Percentiles rank a stretch among this genome's conserved stretches.
Conservation (phyloP, 1,139 yeast genomes). For the Diutina scorzettiae region DNA sequence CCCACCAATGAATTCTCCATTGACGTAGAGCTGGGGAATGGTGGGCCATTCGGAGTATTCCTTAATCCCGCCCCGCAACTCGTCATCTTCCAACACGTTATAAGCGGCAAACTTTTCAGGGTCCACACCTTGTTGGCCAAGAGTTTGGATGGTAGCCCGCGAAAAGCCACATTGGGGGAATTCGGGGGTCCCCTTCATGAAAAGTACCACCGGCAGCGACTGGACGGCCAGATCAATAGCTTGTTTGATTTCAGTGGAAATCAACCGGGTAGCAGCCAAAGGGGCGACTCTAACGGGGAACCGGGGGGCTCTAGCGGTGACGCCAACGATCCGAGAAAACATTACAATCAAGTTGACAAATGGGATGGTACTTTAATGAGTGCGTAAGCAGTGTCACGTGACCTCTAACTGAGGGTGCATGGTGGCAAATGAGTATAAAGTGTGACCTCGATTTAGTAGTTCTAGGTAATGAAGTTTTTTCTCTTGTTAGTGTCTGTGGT, state of each 20-base stretch:
- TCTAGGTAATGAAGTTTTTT: too few relatives aligned
- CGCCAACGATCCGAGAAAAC: background rate
- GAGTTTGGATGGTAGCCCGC: constrained; percentile 81
- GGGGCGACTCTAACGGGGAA: background rate
- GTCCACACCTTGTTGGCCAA: constrained; percentile 96
- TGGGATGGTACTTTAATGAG: background rate
- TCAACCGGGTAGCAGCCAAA: constrained; percentile 22
- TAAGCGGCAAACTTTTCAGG: constrained; percentile 94
- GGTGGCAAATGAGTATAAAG: too few relatives aligned
- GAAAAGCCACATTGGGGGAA: constrained; percentile 98
- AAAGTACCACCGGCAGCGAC: constrained; percentile 88
- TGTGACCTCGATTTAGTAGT: too few relatives aligned
- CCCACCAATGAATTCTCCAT: constrained; percentile 89
- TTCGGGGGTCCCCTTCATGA: constrained; percentile 96
- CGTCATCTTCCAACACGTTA: constrained; percentile 90
- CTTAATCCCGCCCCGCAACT: constrained; percentile 72
- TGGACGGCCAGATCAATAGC: constrained; percentile 80
- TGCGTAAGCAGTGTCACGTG: background rate
- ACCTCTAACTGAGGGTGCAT: too few relatives aligned
- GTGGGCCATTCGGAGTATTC: constrained; percentile 96
- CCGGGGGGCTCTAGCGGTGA: background rate
- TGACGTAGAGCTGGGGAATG: constrained; percentile 61
- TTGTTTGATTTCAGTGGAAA: constrained; percentile 66
- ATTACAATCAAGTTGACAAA: background rate
- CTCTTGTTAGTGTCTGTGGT: too few relatives aligned